These are phyloP conservation scores for Neonectria faginata DNA, from an alignment of 2,329 filamentous ascomycete species.

Conservation along the genomic window DNA sequence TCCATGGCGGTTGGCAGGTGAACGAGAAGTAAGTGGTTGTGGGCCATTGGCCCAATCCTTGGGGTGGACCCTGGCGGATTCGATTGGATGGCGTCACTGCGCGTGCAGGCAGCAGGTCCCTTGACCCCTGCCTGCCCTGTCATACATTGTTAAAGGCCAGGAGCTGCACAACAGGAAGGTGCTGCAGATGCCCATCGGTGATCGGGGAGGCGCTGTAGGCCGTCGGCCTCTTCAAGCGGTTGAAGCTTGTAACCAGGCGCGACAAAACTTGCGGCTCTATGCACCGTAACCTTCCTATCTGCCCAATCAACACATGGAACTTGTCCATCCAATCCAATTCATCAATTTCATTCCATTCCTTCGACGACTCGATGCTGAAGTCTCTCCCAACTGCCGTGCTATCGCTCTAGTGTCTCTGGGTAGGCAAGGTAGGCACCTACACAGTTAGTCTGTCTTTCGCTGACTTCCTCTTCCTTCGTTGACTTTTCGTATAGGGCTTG, in stretches of 20 bases:
- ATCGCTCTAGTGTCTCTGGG: constrained; percentile 3
- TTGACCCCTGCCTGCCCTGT: not conserved
- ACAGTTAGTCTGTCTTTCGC: not conserved
- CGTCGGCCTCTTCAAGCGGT: not conserved
- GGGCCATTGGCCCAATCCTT: constrained; percentile 4
- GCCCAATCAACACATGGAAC: not conserved
- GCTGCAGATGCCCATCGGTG: not conserved
- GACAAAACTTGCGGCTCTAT: constrained; percentile 2
- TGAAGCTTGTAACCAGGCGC: not conserved
- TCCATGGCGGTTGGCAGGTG: constrained; percentile 40
- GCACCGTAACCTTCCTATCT: constrained; percentile 1
- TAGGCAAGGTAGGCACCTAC: too few species aligned
- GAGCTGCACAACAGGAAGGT: not conserved
- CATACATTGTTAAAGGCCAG: too few species aligned
- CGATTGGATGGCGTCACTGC: constrained; percentile 24
- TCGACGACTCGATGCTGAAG: not conserved
- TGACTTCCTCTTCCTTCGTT: not conserved
- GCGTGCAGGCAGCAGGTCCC: not conserved
- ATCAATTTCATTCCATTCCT: not conserved
- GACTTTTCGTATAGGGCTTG: not conserved
- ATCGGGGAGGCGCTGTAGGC: constrained; percentile 8
- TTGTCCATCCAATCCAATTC: not conserved
- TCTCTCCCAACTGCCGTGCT: constrained; percentile 5
- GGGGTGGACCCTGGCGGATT: constrained; percentile 18
- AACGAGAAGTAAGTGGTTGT: constrained; percentile 24